A percentile compares a stretch with the other conserved stretches of the same genome.
Evolutionary conservation across 495 filamentous ascomycete genomes (phyloP).

Genomic region (Xylaria bambusicola): DNA sequence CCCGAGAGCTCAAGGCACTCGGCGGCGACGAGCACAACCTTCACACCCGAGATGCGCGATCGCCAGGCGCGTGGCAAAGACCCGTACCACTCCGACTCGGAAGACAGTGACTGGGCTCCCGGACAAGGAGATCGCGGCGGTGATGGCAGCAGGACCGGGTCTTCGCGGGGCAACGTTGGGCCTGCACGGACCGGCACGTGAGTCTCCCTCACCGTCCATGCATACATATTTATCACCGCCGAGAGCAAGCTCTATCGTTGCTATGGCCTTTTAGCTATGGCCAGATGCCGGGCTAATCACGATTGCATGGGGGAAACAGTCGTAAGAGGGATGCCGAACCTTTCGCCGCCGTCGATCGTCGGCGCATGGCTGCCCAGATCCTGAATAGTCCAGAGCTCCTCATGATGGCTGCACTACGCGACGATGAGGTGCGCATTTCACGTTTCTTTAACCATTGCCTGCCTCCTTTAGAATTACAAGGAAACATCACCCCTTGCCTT

Average conservation of each 20-base stretch:
- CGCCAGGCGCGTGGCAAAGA: conserved; percentile 55
- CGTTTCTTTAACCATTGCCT: too few relatives aligned
- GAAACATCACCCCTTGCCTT: too few relatives aligned
- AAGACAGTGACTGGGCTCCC: conserved; percentile 18
- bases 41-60: conserved; percentile 50
- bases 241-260: too few relatives aligned
- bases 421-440: conserved; percentile 51
- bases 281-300: not conserved
- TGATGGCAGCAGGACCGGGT: not conserved
- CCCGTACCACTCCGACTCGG: conserved; percentile 42
- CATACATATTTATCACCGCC: too few relatives aligned
- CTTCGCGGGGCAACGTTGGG: not conserved
- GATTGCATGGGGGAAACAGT: not conserved
- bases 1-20: not conserved
- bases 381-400: conserved; percentile 54
- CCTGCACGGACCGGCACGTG: not conserved
- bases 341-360: conserved; percentile 36
- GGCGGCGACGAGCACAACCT: conserved; percentile 12
- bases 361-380: conserved; percentile 45
- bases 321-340: conserved; percentile 23
- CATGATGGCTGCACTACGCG: conserved; percentile 54
- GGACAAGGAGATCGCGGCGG: conserved; percentile 18
- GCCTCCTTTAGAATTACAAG: too few relatives aligned
- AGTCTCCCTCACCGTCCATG: not conserved
- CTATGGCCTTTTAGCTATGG: too few relatives aligned